phyloP scores from a whole-genome alignment of 2,329 filamentous ascomycete species.

The Cryoendolithus antarcticus region DNA sequence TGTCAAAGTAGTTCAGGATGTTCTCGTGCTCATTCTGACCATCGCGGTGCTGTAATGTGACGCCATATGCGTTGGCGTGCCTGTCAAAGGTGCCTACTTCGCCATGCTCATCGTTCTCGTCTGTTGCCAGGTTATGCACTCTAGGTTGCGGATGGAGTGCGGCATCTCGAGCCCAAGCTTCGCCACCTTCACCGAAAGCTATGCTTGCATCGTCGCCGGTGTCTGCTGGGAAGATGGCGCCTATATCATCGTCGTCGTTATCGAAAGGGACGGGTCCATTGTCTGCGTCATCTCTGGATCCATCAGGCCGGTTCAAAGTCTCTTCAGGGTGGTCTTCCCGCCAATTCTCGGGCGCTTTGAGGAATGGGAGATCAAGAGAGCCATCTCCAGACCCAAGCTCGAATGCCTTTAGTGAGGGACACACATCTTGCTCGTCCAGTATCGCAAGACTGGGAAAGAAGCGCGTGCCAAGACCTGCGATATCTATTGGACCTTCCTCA shows the following conservation, averaged over 20 bases:
- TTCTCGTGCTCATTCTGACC: conserved; percentile 70
- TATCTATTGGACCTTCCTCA: conserved; percentile 64
- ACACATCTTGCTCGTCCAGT: conserved; percentile 81
- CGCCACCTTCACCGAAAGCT: conserved; percentile 89
- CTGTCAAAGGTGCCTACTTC: conserved; percentile 47
- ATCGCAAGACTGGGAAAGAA: conserved; percentile 74
- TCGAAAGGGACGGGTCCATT: conserved; percentile 36
- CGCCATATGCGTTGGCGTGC: conserved; percentile 54
- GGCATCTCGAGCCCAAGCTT: conserved; percentile 87
- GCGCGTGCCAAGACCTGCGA: conserved; percentile 57
- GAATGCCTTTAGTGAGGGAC: conserved; percentile 86
- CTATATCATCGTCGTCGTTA: conserved; percentile 66
- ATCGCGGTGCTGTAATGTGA: conserved; percentile 57
- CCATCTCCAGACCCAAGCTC: conserved; percentile 78
- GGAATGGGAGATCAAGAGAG: conserved; percentile 78
- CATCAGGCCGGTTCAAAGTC: conserved; percentile 25
- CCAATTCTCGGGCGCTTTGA: conserved; percentile 78
- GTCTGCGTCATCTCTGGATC: conserved; percentile 34
- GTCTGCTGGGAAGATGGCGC: conserved; percentile 46
- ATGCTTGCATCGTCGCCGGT: conserved; percentile 74
- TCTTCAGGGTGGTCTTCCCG: conserved; percentile 45
- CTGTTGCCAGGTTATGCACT: conserved; percentile 53
- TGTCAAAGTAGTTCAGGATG: conserved; percentile 96
- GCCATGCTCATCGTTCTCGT: conserved; percentile 30
- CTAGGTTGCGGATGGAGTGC: conserved; percentile 77